Percentiles rank a stretch among this genome's conserved stretches.
Conservation (phyloP, 139 green algal species). For the Auxenochlorella protothecoides region DNA sequence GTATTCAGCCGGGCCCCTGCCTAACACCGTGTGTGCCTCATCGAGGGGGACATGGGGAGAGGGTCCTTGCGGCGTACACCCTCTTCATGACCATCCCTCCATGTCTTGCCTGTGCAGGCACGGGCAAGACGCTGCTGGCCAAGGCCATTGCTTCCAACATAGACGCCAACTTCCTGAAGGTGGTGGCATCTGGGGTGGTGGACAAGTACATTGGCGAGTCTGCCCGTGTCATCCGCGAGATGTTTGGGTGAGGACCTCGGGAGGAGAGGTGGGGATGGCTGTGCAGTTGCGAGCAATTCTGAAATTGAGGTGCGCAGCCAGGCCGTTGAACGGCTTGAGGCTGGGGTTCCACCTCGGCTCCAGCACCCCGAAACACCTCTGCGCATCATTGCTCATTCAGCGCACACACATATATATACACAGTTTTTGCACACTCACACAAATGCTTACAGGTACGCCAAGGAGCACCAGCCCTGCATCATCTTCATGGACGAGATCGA, state of each 20-base stretch:
- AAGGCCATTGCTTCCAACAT: constrained; percentile 92
- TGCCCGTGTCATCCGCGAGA: constrained; percentile 93
- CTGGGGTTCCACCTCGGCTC: neutral
- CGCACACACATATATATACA: too few relatives aligned
- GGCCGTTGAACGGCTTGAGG: too few relatives aligned
- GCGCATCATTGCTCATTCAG: too few relatives aligned
- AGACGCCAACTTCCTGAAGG: constrained; percentile 95
- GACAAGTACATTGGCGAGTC: constrained; percentile 99
- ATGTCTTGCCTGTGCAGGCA: constrained; percentile 6
- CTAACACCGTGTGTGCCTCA: too few relatives aligned
- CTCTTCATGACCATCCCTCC: too few relatives aligned
- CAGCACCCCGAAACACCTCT: neutral
- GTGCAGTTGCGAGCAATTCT: too few relatives aligned
- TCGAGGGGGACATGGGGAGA: too few relatives aligned
- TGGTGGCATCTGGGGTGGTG: constrained; percentile 92
- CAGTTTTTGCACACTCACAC: too few relatives aligned
- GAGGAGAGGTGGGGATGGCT: neutral
- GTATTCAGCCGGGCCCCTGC: too few relatives aligned
- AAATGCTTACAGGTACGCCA: constrained; percentile 48
- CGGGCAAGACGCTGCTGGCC: constrained; percentile 93
- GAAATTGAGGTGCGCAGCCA: too few relatives aligned
- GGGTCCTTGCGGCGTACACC: too few relatives aligned
- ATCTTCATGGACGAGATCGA: constrained; percentile 99
- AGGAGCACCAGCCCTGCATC: constrained; percentile 96
- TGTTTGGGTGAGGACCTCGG: constrained; percentile 72